Evolutionary conservation across 148 eudicot genomes (phyloP).

Genomic region (Chenopodium berlandieri): DNA sequence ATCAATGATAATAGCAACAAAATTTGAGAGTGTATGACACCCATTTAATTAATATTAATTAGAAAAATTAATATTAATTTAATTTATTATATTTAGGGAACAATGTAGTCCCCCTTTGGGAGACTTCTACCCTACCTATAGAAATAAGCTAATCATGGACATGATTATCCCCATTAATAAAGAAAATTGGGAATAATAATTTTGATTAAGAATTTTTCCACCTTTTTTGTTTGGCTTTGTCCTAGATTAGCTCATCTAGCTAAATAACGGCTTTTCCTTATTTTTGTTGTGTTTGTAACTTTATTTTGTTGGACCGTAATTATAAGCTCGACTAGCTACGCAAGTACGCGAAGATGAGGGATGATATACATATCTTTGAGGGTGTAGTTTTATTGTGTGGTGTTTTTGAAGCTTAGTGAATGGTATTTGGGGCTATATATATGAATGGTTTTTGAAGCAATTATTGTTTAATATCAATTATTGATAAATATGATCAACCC

Average conservation of each 20-base stretch:
- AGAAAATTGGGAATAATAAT: background rate
- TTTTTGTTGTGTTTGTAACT: background rate
- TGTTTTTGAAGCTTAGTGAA: no score
- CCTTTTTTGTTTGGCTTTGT: background rate
- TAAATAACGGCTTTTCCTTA: background rate
- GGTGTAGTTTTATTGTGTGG: no score
- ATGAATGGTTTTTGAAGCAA: no score
- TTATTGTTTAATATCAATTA: no score
- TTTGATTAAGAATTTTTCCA: background rate
- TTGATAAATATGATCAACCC: no score
- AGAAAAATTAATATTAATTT: background rate
- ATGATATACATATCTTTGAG: no score
- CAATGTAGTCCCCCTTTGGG: constrained; percentile 7
- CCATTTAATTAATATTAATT: constrained; percentile 2
- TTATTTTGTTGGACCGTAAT: background rate
- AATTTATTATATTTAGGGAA: constrained; percentile 4
- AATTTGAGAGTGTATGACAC: background rate
- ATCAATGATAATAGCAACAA: constrained; percentile 5
- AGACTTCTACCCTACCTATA: background rate
- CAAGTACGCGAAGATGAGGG: no score
- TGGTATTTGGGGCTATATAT: no score
- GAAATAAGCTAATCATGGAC: constrained; percentile 10
- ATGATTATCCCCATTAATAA: background rate
- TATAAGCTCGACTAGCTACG: no score
- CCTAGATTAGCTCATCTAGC: constrained; percentile 19